Evolutionary conservation across 176 grass and related monocot species (phyloP).

Genomic region (Pontederia crassipes): DNA sequence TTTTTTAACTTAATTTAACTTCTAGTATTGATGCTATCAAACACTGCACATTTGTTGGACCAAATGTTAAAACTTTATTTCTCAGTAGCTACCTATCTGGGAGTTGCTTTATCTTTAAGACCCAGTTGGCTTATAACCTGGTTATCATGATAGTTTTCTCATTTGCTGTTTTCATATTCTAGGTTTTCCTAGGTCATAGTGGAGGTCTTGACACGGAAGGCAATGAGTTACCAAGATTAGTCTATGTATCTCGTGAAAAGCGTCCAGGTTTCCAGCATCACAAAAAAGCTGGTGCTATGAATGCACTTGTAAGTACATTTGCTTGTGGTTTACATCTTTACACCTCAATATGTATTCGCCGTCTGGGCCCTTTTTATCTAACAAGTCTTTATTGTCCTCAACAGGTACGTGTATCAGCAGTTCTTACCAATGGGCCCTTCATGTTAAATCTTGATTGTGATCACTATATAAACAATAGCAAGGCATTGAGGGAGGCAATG

Average conservation of each 20-base stretch:
- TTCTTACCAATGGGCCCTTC: slow-evolving; percentile 94
- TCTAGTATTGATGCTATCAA: no score
- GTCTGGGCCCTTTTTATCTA: slow-evolving; percentile 21
- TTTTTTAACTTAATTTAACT: no score
- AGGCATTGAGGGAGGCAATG: slow-evolving; percentile 87
- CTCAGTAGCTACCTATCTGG: no score
- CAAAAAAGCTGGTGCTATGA: slow-evolving; percentile 99
- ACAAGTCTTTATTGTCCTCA: slow-evolving; percentile 16
- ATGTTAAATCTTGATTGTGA: slow-evolving; percentile 99
- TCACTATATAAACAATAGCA: slow-evolving; percentile 99
- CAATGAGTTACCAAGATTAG: slow-evolving; percentile 88
- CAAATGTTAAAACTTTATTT: no score
- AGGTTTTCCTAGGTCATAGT: slow-evolving; percentile 99
- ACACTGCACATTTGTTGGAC: no score
- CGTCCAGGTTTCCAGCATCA: slow-evolving; percentile 94
- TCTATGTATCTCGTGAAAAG: slow-evolving; percentile 99
- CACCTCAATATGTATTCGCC: slow-evolving; percentile 5
- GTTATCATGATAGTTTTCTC: slow-evolving; percentile 10
- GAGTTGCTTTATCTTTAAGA: no score
- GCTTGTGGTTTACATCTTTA: neutral
- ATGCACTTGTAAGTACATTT: slow-evolving; percentile 81
- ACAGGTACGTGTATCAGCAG: slow-evolving; percentile 96
- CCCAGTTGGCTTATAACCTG: neutral
- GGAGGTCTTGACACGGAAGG: slow-evolving; percentile 85
- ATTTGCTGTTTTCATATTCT: slow-evolving; percentile 11